Conservation (phyloP, 306 rosid species). For the Carpinus viminea region DNA sequence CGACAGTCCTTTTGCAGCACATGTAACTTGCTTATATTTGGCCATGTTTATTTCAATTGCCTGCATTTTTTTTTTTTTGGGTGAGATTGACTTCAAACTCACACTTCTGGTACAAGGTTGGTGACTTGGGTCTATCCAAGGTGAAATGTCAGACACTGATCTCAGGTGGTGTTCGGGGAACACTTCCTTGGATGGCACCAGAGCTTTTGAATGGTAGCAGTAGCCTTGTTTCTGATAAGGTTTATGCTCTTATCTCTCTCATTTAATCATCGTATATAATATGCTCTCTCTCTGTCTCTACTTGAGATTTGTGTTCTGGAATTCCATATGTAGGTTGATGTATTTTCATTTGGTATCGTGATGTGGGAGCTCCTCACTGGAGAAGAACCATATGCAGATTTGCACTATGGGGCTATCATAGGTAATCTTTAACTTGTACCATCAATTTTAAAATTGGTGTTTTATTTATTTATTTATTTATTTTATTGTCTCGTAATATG, state of each 20-base stretch:
- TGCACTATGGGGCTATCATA: slow-evolving; percentile 88
- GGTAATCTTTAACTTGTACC: slow-evolving; percentile 41
- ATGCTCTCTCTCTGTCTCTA: background rate
- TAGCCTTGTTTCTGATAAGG: slow-evolving; percentile 94
- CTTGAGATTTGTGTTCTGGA: slow-evolving; percentile 2
- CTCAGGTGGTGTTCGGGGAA: slow-evolving; percentile 94
- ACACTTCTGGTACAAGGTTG: slow-evolving; percentile 58
- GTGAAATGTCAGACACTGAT: slow-evolving; percentile 84
- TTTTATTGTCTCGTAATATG: slow-evolving; percentile 16
- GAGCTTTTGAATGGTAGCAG: slow-evolving; percentile 92
- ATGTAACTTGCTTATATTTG: background rate
- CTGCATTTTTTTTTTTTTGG: slow-evolving; percentile 21
- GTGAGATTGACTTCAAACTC: slow-evolving; percentile 16
- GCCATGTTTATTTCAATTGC: slow-evolving; percentile 7
- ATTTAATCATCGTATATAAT: background rate
- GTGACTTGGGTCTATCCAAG: slow-evolving; percentile 93
- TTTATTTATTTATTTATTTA: background rate
- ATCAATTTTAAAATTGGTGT: background rate
- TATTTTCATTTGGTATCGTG: slow-evolving; percentile 81
- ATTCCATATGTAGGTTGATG: slow-evolving; percentile 63
- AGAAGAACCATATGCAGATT: slow-evolving; percentile 82
- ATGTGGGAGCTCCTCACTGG: slow-evolving; percentile 94
- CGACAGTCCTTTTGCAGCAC: background rate
- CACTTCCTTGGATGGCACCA: slow-evolving; percentile 97
- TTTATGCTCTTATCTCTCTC: slow-evolving; percentile 28